A percentile compares a stretch with the other conserved stretches of the same genome.
phyloP scores from a whole-genome alignment of 2,329 filamentous ascomycete genomes.

The Neonectria ditissima region DNA sequence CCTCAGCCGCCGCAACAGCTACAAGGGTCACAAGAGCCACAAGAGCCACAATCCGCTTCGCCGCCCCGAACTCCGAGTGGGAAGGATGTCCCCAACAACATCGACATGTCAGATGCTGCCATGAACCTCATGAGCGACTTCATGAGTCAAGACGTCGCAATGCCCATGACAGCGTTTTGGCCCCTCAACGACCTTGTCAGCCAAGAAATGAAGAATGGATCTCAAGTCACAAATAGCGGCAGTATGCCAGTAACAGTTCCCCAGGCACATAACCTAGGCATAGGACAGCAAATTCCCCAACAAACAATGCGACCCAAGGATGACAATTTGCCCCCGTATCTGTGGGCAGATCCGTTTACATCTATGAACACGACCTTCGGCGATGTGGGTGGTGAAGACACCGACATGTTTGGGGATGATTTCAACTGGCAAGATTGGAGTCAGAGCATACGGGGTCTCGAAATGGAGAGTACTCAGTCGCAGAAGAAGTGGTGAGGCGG shows the following conservation, averaged over 20 bases:
- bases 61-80: conserved; percentile 35
- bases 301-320: conserved; percentile 45
- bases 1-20: not conserved
- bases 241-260: not conserved
- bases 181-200: conserved; percentile 39
- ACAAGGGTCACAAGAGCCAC: not conserved
- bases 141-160: conserved; percentile 26
- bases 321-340: conserved; percentile 54
- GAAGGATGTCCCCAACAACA: conserved; percentile 30
- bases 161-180: conserved; percentile 38
- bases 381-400: conserved; percentile 46
- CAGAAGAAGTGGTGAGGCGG: conserved; percentile 39
- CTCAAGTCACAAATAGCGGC: conserved; percentile 1
- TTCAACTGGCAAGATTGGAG: conserved; percentile 65
- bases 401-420: conserved; percentile 56
- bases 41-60: conserved; percentile 23
- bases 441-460: conserved; percentile 55
- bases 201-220: conserved; percentile 35
- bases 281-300: conserved; percentile 25
- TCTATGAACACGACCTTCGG: conserved; percentile 46
- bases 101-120: conserved; percentile 45
- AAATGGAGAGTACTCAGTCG: conserved; percentile 47
- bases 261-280: conserved; percentile 31
- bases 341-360: conserved; percentile 55
- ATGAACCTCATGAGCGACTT: conserved; percentile 47